Evolutionary conservation across 352 stramenopile genomes (phyloP).

Genomic region (Saprolegnia diclina): DNA sequence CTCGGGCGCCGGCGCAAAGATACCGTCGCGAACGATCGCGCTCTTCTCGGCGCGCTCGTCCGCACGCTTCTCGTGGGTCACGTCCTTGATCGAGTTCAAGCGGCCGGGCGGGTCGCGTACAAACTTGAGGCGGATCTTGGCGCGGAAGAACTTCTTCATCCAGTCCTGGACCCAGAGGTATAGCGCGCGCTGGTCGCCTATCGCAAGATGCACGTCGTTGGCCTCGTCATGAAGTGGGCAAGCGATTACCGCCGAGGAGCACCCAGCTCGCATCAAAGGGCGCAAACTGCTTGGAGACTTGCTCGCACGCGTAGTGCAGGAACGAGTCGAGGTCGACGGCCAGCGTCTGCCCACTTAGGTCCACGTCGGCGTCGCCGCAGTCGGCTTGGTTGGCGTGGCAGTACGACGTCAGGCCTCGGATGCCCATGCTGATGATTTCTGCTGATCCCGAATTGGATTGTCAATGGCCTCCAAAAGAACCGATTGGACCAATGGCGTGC

Average conservation of each 20-base stretch:
- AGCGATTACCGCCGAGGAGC: slow-evolving; percentile 42
- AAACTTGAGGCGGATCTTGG: slow-evolving; percentile 55
- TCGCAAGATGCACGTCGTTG: not conserved
- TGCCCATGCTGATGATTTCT: slow-evolving; percentile 26
- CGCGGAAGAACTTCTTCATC: slow-evolving; percentile 33
- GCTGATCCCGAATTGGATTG: not conserved
- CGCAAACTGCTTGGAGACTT: slow-evolving; percentile 38
- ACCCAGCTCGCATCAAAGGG: slow-evolving; percentile 47
- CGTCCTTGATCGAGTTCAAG: slow-evolving; percentile 68
- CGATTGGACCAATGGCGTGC: not conserved
- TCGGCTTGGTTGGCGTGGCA: not conserved
- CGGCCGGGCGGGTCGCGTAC: slow-evolving; percentile 68
- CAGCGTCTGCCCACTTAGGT: slow-evolving; percentile 50
- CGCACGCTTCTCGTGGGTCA: slow-evolving; percentile 45
- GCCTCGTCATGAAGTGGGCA: not conserved
- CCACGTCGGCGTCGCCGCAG: slow-evolving; percentile 2
- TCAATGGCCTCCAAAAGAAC: slow-evolving; percentile 2
- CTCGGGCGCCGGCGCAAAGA: slow-evolving; percentile 30
- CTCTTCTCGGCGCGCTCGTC: slow-evolving; percentile 51
- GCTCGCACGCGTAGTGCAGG: slow-evolving; percentile 62
- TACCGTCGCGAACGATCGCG: slow-evolving; percentile 32
- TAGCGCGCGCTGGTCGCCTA: slow-evolving; percentile 27
- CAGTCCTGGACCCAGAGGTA: slow-evolving; percentile 44
- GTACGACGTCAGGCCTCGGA: slow-evolving; percentile 24
- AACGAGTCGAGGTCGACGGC: slow-evolving; percentile 80